Evolutionary conservation across 2,329 filamentous ascomycete genomes (phyloP).

Genomic region (Neonectria coccinea): DNA sequence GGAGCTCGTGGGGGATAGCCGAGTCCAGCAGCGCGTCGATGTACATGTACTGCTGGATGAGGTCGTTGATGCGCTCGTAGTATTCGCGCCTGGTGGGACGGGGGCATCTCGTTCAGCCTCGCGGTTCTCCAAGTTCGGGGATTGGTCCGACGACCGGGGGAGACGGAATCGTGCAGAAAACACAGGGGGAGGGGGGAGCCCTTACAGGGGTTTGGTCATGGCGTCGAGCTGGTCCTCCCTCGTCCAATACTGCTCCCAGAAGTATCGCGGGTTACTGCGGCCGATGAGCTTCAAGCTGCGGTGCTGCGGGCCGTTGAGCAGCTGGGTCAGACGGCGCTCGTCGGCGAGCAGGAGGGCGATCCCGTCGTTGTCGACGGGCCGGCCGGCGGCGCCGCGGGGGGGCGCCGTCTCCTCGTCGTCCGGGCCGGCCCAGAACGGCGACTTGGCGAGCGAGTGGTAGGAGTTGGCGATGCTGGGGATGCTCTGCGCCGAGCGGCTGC

Average conservation of each 20-base stretch:
- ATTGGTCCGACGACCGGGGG: background rate
- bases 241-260: slow-evolving; percentile 90
- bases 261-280: slow-evolving; percentile 85
- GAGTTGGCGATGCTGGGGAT: slow-evolving; percentile 47
- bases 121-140: background rate
- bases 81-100: slow-evolving; percentile 73
- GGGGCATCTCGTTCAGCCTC: slow-evolving; percentile 18
- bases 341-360: slow-evolving; percentile 61
- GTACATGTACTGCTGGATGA: slow-evolving; percentile 92
- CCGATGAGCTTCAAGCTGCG: slow-evolving; percentile 89
- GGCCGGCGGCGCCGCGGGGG: slow-evolving; percentile 35
- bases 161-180: background rate
- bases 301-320: slow-evolving; percentile 77
- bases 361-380: slow-evolving; percentile 55
- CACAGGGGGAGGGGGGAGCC: background rate
- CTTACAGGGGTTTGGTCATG: slow-evolving; percentile 78
- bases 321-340: slow-evolving; percentile 68
- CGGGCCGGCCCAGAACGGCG: slow-evolving; percentile 41
- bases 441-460: slow-evolving; percentile 31
- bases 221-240: slow-evolving; percentile 77
- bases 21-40: slow-evolving; percentile 93
- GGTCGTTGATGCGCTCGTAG: slow-evolving; percentile 88
- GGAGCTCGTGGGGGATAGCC: slow-evolving; percentile 88
- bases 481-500: slow-evolving; percentile 53
- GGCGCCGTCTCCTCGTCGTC: slow-evolving; percentile 51